phyloP scores from a whole-genome alignment of 1,284 basidiomycete species.

The Cutaneotrichosporon sp. region DNA sequence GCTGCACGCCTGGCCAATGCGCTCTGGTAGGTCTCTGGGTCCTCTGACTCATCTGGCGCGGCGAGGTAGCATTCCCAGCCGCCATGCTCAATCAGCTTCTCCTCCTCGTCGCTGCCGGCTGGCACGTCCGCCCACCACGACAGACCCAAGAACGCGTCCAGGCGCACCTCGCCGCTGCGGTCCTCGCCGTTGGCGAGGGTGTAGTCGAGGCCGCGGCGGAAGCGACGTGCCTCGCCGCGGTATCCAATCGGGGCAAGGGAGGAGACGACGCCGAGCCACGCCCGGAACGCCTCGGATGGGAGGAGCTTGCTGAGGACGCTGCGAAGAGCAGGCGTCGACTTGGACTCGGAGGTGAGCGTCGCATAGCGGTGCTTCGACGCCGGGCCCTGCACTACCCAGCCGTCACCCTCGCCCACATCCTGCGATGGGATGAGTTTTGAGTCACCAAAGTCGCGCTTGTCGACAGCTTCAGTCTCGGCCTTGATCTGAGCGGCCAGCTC shows the following conservation, averaged over 20 bases:
- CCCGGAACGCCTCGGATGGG: conserved; percentile 76
- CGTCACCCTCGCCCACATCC: conserved; percentile 50
- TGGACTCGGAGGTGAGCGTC: conserved; percentile 50
- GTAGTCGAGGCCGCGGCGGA: conserved; percentile 90
- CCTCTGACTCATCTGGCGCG: conserved; percentile 84
- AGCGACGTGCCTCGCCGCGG: conserved; percentile 73
- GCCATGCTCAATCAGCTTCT: conserved; percentile 61
- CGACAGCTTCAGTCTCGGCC: conserved; percentile 59
- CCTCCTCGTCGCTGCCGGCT: conserved; percentile 49
- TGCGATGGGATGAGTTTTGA: conserved; percentile 59
- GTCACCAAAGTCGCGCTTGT: conserved; percentile 56
- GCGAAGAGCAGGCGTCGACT: conserved; percentile 54
- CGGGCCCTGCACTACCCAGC: conserved; percentile 76
- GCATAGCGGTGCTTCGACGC: conserved; percentile 93
- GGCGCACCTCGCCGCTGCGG: conserved; percentile 59
- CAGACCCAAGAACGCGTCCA: conserved; percentile 85
- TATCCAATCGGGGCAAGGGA: conserved; percentile 69
- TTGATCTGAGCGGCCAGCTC: conserved; percentile 66
- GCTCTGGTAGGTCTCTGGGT: conserved; percentile 87
- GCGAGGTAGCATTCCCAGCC: conserved; percentile 99
- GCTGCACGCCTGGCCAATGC: conserved; percentile 45
- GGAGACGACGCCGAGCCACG: conserved; percentile 80
- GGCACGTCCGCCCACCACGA: conserved; percentile 63
- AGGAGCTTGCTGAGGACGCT: conserved; percentile 63
- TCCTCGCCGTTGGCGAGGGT: conserved; percentile 88